Percentiles rank a stretch among this genome's conserved stretches.
phyloP scores from a whole-genome alignment of 805 yeast species.

The Jamesozyma lodderae region DNA sequence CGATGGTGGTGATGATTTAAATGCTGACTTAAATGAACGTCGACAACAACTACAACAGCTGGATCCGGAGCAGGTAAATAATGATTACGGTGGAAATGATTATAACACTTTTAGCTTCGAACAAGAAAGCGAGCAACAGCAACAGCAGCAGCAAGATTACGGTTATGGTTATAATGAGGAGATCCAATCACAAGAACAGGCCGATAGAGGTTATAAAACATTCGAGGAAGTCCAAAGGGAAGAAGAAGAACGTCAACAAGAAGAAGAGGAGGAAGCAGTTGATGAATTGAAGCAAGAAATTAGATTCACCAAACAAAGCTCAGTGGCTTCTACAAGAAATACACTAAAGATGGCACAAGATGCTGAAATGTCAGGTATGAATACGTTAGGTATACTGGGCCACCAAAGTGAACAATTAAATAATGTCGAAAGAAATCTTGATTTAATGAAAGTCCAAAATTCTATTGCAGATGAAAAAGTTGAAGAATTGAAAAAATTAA shows the following conservation, averaged over 20 bases:
- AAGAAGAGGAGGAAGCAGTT: conserved; percentile 77
- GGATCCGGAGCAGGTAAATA: not conserved
- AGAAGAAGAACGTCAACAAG: conserved; percentile 32
- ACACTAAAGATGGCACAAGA: conserved; percentile 64
- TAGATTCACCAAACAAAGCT: conserved; percentile 75
- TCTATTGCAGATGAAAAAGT: conserved; percentile 77
- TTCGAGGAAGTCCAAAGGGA: conserved; percentile 31
- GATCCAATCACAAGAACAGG: conserved; percentile 12
- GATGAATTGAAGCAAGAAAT: conserved; percentile 78
- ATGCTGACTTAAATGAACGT: conserved; percentile 18
- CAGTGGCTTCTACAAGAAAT: conserved; percentile 76
- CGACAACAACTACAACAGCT: conserved; percentile 14
- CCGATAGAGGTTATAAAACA: conserved; percentile 25
- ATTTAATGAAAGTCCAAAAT: conserved; percentile 73
- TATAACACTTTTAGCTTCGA: not conserved
- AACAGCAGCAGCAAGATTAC: conserved; percentile 65
- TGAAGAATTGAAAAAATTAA: conserved; percentile 64
- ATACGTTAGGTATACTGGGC: conserved; percentile 86
- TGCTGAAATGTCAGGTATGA: conserved; percentile 65
- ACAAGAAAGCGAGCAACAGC: conserved; percentile 4
- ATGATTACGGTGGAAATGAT: not conserved
- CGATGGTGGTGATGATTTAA: conserved; percentile 25
- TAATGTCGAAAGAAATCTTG: conserved; percentile 67
- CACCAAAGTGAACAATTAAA: conserved; percentile 84
- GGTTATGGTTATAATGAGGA: conserved; percentile 56